Percentiles rank a stretch among this genome's conserved stretches.
Evolutionary conservation across 2,329 filamentous ascomycete genomes (phyloP).

Genomic region (Alternaria solani): DNA sequence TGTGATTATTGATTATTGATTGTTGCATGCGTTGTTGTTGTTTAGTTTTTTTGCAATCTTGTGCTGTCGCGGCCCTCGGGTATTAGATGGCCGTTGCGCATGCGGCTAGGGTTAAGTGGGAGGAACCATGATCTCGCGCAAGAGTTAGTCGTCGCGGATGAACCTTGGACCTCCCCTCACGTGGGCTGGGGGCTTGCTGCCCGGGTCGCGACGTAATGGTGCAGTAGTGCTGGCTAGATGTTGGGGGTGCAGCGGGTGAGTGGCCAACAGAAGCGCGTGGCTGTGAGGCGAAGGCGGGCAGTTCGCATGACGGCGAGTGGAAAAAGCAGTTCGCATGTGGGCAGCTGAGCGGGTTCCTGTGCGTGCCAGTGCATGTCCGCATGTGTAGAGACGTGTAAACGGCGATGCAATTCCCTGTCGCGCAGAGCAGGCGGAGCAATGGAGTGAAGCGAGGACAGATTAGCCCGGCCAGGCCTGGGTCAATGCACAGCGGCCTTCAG

Average conservation of each 20-base stretch:
- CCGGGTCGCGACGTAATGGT: slow-evolving; percentile 11
- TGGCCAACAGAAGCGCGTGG: background rate
- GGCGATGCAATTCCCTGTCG: background rate
- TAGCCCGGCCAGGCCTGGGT: slow-evolving; percentile 11
- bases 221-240: slow-evolving; percentile 6
- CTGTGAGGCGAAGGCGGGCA: background rate
- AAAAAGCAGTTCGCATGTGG: background rate
- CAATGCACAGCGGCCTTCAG: slow-evolving; percentile 6
- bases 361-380: background rate
- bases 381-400: background rate
- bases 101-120: background rate
- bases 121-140: background rate
- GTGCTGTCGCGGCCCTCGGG: background rate
- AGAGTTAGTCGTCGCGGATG: background rate
- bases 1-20: background rate
- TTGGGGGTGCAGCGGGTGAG: background rate
- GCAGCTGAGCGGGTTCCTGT: background rate
- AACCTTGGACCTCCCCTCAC: slow-evolving; percentile 6
- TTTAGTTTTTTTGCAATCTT: background rate
- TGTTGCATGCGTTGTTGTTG: background rate
- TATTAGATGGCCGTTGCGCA: background rate
- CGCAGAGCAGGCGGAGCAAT: slow-evolving; percentile 8
- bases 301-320: background rate
- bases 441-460: slow-evolving; percentile 12
- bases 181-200: slow-evolving; percentile 1